These are phyloP conservation scores for Colletotrichum camelliae DNA, from an alignment of 2,329 filamentous ascomycete species.

Conservation along the genomic window DNA sequence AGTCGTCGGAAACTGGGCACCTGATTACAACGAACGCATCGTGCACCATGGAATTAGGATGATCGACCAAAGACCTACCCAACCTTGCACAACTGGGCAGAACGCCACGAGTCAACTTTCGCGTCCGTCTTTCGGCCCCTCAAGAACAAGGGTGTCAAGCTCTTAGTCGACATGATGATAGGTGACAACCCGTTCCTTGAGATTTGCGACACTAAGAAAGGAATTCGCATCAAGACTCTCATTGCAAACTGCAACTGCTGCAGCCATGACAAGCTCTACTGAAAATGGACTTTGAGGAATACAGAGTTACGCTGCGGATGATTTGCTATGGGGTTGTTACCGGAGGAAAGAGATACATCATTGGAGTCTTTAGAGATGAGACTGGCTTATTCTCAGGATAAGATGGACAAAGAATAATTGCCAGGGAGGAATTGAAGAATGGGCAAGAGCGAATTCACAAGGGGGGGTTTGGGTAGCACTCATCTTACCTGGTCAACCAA, in stretches of 20 bases:
- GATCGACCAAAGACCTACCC: background rate
- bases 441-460: background rate
- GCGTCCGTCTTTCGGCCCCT: background rate
- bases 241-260: background rate
- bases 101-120: background rate
- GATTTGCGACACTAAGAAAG: background rate
- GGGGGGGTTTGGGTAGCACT: background rate
- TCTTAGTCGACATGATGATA: rapidly evolving
- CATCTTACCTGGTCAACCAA: background rate
- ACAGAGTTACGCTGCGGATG: background rate
- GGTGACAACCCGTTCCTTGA: background rate
- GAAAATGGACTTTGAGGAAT: background rate
- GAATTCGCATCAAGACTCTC: background rate
- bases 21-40: background rate
- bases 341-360: background rate
- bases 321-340: background rate
- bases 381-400: background rate
- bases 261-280: background rate
- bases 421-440: background rate
- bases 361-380: background rate
- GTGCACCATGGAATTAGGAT: background rate
- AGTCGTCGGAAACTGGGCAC: rapidly evolving
- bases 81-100: background rate
- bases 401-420: background rate
- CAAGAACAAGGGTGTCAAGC: background rate